A percentile compares a stretch with the other conserved stretches of the same genome.
These are phyloP conservation scores for Botrytis fabae DNA, from an alignment of 2,329 filamentous ascomycete genomes.

Conservation along the genomic window DNA sequence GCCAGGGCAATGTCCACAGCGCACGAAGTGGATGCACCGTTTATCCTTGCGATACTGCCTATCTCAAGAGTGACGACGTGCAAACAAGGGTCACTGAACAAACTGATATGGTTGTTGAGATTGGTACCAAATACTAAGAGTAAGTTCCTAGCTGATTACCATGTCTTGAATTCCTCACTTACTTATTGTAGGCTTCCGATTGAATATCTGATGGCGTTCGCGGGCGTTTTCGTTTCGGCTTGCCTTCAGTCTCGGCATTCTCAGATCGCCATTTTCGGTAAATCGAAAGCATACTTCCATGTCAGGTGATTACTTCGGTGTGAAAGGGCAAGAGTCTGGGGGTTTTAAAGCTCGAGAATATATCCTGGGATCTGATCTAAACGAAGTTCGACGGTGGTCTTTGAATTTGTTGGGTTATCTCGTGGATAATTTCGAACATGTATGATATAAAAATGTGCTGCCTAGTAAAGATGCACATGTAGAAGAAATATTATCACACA, in stretches of 20 bases:
- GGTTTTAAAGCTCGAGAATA: background rate
- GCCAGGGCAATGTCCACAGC: background rate
- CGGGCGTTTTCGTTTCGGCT: background rate
- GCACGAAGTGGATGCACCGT: background rate
- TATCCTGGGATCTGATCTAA: background rate
- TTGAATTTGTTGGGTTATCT: background rate
- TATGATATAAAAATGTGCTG: background rate
- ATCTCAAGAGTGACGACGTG: fast-evolving
- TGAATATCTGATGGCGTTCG: background rate
- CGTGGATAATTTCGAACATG: too few relatives aligned
- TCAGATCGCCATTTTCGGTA: background rate
- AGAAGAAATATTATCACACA: background rate
- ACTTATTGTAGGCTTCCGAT: background rate
- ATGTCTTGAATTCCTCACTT: background rate
- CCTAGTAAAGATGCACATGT: background rate
- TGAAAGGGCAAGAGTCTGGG: background rate
- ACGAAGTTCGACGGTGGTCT: background rate
- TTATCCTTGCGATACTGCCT: background rate
- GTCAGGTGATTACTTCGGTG: background rate
- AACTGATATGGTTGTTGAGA: background rate
- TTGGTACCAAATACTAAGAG: background rate
- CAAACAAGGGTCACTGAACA: background rate
- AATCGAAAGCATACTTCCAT: background rate
- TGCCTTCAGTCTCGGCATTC: background rate
- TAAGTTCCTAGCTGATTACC: background rate